phyloP scores from a whole-genome alignment of 2,329 filamentous ascomycete genomes.

The Fusarium sp. region DNA sequence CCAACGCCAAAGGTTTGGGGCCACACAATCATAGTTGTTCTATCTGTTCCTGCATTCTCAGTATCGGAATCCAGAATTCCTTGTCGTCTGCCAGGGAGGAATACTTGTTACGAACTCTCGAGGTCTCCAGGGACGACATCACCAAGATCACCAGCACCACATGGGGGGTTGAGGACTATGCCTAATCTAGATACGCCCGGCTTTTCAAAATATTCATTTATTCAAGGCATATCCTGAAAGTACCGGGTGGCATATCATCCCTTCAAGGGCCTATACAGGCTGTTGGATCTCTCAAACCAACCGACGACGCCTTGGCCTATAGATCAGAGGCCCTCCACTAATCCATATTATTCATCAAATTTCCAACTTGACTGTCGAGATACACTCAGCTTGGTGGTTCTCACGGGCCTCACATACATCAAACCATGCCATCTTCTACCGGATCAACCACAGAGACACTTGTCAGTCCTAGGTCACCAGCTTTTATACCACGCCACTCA shows the following conservation, averaged over 20 bases:
- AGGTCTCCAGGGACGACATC: background rate
- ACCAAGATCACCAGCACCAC: background rate
- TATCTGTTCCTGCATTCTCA: constrained; percentile 28
- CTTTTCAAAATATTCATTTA: constrained; percentile 2
- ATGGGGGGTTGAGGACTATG: constrained; percentile 15
- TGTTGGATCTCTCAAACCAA: background rate
- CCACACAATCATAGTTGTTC: background rate
- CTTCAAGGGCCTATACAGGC: background rate
- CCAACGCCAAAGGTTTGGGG: constrained; percentile 13
- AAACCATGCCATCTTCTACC: constrained; percentile 17
- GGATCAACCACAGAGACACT: constrained; percentile 11
- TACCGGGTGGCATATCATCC: background rate
- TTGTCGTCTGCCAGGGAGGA: background rate
- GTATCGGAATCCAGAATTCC: background rate
- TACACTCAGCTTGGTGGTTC: background rate
- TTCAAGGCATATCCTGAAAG: background rate
- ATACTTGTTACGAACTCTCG: background rate
- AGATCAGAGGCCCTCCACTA: background rate
- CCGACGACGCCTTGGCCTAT: background rate
- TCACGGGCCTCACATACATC: background rate
- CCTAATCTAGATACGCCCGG: constrained; percentile 11
- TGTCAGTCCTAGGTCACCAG: constrained; percentile 16
- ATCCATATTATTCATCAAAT: background rate
- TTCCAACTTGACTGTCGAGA: background rate
- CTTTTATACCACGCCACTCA: constrained; percentile 27